Percentiles rank a stretch among this genome's conserved stretches.
These are phyloP conservation scores for Leccinum disarticulatum DNA, from an alignment of 768 basidiomycete genomes.

Conservation along the genomic window DNA sequence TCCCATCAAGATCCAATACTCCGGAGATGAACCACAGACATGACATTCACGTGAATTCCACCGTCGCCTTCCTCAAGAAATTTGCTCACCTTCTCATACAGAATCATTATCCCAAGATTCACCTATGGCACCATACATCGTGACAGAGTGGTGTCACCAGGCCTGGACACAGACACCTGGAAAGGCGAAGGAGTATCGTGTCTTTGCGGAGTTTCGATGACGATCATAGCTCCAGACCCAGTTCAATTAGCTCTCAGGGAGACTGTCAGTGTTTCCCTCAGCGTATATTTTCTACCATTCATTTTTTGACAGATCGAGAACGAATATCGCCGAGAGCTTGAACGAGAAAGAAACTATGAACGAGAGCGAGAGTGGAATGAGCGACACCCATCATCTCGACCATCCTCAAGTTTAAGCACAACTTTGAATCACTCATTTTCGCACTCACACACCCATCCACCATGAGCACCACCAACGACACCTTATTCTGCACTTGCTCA, in stretches of 20 bases:
- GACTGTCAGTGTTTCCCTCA: slow-evolving; percentile 42
- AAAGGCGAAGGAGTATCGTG: slow-evolving; percentile 37
- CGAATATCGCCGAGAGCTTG: slow-evolving; percentile 36
- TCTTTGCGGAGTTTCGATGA: slow-evolving; percentile 47
- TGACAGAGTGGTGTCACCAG: slow-evolving; percentile 1
- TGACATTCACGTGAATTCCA: slow-evolving; percentile 24
- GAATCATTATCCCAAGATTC: slow-evolving; percentile 22
- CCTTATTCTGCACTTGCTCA: slow-evolving; percentile 35
- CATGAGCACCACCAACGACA: slow-evolving; percentile 41
- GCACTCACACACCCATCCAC: slow-evolving; percentile 36
- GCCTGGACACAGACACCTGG: slow-evolving; percentile 10
- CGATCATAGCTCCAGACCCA: slow-evolving; percentile 40
- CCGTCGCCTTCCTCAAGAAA: slow-evolving; percentile 30
- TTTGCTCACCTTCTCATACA: slow-evolving; percentile 25
- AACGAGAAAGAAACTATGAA: slow-evolving; percentile 45
- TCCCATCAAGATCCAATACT: slow-evolving; percentile 22
- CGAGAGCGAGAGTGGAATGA: slow-evolving; percentile 59
- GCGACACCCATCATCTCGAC: slow-evolving; percentile 38
- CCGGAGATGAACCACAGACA: slow-evolving; percentile 27
- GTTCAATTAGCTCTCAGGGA: slow-evolving; percentile 48
- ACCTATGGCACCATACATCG: slow-evolving; percentile 2
- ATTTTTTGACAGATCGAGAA: slow-evolving; percentile 42
- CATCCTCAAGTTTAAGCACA: slow-evolving; percentile 43
- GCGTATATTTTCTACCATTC: slow-evolving; percentile 1
- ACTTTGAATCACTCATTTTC: slow-evolving; percentile 36